phyloP scores from a whole-genome alignment of 176 grass and related monocot genomes.

The Pharus latifolius region DNA sequence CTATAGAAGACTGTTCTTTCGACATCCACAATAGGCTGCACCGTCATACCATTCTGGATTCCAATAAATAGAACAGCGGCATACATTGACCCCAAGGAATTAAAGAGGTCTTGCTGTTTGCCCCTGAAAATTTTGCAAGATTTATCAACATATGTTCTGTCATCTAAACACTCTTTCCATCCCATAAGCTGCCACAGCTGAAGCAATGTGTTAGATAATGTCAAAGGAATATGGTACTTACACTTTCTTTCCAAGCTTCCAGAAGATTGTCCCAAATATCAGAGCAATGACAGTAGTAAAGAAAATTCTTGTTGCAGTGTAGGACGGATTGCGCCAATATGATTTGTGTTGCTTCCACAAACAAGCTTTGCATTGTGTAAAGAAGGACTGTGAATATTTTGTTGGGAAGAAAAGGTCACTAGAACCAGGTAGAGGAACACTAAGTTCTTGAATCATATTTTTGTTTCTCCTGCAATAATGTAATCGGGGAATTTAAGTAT shows the following conservation, averaged over 20 bases:
- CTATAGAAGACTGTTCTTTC: constrained; percentile 89
- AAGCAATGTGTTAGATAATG: too few relatives aligned
- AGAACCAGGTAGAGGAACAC: constrained; percentile 56
- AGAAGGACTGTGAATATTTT: constrained; percentile 57
- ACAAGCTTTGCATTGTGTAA: constrained; percentile 74
- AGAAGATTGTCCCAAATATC: constrained; percentile 86
- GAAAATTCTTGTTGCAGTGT: constrained; percentile 89
- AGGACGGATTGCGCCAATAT: constrained; percentile 92
- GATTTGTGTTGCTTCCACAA: constrained; percentile 91
- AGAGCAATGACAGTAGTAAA: constrained; percentile 77
- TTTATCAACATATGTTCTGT: too few relatives aligned
- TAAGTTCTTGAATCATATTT: constrained; percentile 61
- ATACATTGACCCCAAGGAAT: constrained; percentile 86
- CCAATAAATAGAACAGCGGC: constrained; percentile 86
- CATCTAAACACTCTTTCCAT: too few relatives aligned
- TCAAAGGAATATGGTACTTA: constrained; percentile 38
- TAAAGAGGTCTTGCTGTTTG: constrained; percentile 68
- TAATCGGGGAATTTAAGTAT: constrained; percentile 9
- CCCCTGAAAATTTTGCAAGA: too few relatives aligned
- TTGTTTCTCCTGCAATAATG: constrained; percentile 71
- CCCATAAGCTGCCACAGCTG: too few relatives aligned
- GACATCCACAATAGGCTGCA: constrained; percentile 86
- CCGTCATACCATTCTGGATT: constrained; percentile 80
- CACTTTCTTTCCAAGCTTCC: constrained; percentile 71
- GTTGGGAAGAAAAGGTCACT: constrained; percentile 64